phyloP scores from a whole-genome alignment of 2,329 filamentous ascomycete species.

The Alternaria hordeiaustralica region DNA sequence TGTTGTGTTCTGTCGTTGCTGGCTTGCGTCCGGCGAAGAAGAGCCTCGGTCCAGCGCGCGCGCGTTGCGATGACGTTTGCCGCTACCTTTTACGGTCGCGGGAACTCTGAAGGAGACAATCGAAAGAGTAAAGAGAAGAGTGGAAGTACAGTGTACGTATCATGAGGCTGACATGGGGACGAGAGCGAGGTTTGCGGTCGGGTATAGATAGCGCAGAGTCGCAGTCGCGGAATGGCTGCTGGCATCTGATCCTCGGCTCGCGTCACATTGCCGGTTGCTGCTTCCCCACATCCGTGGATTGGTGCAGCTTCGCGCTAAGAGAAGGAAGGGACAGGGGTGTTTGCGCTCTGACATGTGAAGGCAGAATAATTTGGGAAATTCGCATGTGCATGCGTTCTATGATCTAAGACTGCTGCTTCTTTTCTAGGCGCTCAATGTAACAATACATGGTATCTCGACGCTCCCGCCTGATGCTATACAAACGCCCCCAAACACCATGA shows the following conservation, averaged over 20 bases:
- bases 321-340: constrained; percentile 17
- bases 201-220: constrained; percentile 20
- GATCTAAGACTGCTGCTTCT: background rate
- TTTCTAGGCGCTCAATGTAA: constrained; percentile 5
- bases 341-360: constrained; percentile 38
- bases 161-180: constrained; percentile 15
- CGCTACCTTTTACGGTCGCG: constrained; percentile 8
- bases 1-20: constrained; percentile 1
- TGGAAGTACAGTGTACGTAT: background rate
- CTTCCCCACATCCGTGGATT: constrained; percentile 39
- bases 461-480: constrained; percentile 8
- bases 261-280: constrained; percentile 39
- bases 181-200: constrained; percentile 16
- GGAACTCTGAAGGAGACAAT: background rate
- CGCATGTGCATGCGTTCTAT: constrained; percentile 22
- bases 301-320: constrained; percentile 20
- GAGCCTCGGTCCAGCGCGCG: constrained; percentile 35
- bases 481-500: constrained; percentile 15
- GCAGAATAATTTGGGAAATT: background rate
- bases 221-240: constrained; percentile 22
- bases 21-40: constrained; percentile 9
- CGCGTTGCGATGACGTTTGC: constrained; percentile 23
- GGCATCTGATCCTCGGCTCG: constrained; percentile 44
- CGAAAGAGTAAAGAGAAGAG: background rate
- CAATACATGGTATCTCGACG: constrained; percentile 18